Evolutionary conservation across 257 asterid genomes (phyloP).

Genomic region (Misopates orontium): DNA sequence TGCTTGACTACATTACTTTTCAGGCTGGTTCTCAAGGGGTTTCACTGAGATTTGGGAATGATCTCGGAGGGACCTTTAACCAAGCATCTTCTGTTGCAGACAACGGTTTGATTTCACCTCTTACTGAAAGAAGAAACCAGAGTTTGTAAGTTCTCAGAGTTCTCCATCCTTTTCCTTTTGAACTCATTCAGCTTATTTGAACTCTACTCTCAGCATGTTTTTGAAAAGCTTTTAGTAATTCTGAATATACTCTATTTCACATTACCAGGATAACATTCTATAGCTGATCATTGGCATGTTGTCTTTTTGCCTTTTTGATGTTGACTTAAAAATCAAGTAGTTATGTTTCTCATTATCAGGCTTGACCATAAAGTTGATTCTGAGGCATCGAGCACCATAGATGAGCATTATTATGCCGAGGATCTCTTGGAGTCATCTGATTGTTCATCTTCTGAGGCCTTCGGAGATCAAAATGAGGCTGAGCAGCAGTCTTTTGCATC

Average conservation of each 20-base stretch:
- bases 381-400: conserved; percentile 46
- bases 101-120: conserved; percentile 41
- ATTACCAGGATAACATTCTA: background rate
- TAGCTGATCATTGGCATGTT: background rate
- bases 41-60: conserved; percentile 36
- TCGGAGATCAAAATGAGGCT: conserved; percentile 55
- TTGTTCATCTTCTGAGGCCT: conserved; percentile 57
- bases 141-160: conserved; percentile 46
- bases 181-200: background rate
- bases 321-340: conserved; percentile 23
- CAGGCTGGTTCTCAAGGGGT: conserved; percentile 54
- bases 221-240: conserved; percentile 19
- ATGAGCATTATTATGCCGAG: conserved; percentile 52
- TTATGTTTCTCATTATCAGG: conserved; percentile 43
- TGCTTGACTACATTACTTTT: conserved; percentile 29
- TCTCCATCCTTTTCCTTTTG: background rate
- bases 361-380: conserved; percentile 31
- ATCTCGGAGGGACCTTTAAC: conserved; percentile 38
- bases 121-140: conserved; percentile 37
- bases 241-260: background rate
- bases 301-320: conserved; percentile 19
- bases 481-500: conserved; percentile 34
- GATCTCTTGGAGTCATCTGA: conserved; percentile 68
- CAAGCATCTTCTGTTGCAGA: conserved; percentile 36
- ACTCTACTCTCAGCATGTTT: conserved; percentile 13